These are phyloP conservation scores for Phytophthora tubulina DNA, from an alignment of 352 stramenopile genomes.

Conservation along the genomic window DNA sequence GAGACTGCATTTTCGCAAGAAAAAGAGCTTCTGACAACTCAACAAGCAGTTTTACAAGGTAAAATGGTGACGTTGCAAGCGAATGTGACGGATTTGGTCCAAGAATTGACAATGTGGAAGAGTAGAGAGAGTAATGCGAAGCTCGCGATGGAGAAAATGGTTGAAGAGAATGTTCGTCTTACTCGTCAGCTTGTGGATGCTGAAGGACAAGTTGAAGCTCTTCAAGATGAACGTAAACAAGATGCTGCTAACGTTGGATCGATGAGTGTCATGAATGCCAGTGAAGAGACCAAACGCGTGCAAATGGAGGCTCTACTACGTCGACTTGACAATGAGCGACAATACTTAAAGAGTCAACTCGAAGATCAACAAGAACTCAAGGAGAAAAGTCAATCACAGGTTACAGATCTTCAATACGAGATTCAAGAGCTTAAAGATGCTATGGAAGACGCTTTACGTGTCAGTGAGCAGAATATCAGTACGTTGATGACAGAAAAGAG, in stretches of 20 bases:
- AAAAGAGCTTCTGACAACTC: slow-evolving; percentile 53
- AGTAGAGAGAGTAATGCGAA: slow-evolving; percentile 73
- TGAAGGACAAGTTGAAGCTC: slow-evolving; percentile 60
- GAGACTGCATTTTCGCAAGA: slow-evolving; percentile 63
- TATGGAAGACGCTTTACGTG: slow-evolving; percentile 50
- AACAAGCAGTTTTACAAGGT: slow-evolving; percentile 60
- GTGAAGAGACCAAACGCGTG: slow-evolving; percentile 79
- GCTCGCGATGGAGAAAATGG: slow-evolving; percentile 79
- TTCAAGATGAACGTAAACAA: slow-evolving; percentile 66
- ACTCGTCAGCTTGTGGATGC: slow-evolving; percentile 74
- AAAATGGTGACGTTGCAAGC: slow-evolving; percentile 77
- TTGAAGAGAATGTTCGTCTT: slow-evolving; percentile 72
- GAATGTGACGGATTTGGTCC: slow-evolving; percentile 80
- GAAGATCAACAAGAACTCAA: slow-evolving; percentile 64
- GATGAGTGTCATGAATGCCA: slow-evolving; percentile 74
- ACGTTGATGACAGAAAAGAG: slow-evolving; percentile 39
- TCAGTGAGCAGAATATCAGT: slow-evolving; percentile 56
- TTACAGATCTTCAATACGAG: slow-evolving; percentile 52
- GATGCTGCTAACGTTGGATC: slow-evolving; percentile 31
- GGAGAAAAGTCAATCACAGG: slow-evolving; percentile 52
- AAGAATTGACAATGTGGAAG: slow-evolving; percentile 74
- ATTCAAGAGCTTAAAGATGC: slow-evolving; percentile 47
- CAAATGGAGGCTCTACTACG: slow-evolving; percentile 83
- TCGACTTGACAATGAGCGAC: slow-evolving; percentile 80
- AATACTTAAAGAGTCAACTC: slow-evolving; percentile 86